Evolutionary conservation across 352 stramenopile genomes (phyloP).

Genomic region (Pythium aphanidermatum): DNA sequence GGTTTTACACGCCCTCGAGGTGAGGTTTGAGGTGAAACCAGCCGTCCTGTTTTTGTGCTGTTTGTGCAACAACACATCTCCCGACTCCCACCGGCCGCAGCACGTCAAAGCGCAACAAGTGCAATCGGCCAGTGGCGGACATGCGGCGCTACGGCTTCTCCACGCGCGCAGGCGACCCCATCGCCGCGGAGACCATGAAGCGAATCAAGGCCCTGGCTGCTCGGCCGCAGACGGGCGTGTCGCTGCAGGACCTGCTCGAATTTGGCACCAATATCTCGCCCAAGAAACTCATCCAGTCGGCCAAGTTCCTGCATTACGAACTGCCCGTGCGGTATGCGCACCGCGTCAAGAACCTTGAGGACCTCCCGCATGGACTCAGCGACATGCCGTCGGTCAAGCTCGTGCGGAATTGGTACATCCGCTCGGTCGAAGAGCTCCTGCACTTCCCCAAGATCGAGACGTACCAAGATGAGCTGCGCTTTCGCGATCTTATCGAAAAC

Average conservation of each 20-base stretch:
- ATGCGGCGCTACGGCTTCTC: conserved; percentile 26
- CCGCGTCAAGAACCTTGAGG: conserved; percentile 92
- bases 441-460: conserved; percentile 79
- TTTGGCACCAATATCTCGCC: conserved; percentile 78
- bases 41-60: too few relatives aligned
- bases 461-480: conserved; percentile 86
- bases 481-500: conserved; percentile 92
- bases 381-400: conserved; percentile 92
- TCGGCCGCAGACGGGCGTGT: conserved; percentile 81
- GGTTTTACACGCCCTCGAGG: too few relatives aligned
- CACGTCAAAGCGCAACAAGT: too few relatives aligned
- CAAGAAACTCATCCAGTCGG: conserved; percentile 88
- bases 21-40: too few relatives aligned
- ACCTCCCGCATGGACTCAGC: conserved; percentile 92
- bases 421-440: conserved; percentile 94
- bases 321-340: conserved; percentile 98
- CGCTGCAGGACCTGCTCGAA: conserved; percentile 83
- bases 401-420: conserved; percentile 97
- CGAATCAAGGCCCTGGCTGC: conserved; percentile 65
- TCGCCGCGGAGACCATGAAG: conserved; percentile 33
- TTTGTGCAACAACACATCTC: too few relatives aligned
- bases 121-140: too few relatives aligned
- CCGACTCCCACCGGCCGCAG: too few relatives aligned
- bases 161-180: conserved; percentile 13
- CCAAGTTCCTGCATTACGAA: conserved; percentile 97